Evolutionary conservation across 2,329 filamentous ascomycete species (phyloP).

Genomic region (Bretziella fagacearum): DNA sequence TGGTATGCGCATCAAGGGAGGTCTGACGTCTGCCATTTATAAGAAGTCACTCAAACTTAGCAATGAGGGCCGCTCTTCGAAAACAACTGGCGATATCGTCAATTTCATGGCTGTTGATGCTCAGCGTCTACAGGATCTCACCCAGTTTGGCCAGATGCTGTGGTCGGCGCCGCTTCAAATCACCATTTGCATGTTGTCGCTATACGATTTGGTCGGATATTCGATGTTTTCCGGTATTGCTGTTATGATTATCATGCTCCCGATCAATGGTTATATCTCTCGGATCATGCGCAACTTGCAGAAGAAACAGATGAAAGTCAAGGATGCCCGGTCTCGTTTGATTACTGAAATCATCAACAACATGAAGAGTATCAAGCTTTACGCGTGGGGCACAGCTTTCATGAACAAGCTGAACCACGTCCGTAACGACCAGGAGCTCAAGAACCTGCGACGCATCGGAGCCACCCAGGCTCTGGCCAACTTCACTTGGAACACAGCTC

Average conservation of each 20-base stretch:
- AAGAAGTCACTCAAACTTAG: constrained; percentile 77
- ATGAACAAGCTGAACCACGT: constrained; percentile 96
- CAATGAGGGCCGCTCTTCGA: constrained; percentile 75
- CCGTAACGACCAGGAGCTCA: constrained; percentile 86
- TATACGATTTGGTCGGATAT: constrained; percentile 86
- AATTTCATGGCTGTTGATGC: constrained; percentile 99
- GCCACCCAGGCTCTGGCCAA: constrained; percentile 87
- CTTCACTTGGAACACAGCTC: constrained; percentile 95
- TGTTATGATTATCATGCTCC: constrained; percentile 96
- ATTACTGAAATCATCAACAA: constrained; percentile 98
- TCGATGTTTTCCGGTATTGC: constrained; percentile 92
- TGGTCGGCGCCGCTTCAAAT: constrained; percentile 99
- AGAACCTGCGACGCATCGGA: constrained; percentile 90
- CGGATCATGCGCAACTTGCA: constrained; percentile 87
- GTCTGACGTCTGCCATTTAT: constrained; percentile 81
- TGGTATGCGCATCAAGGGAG: constrained; percentile 89
- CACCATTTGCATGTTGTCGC: constrained; percentile 79
- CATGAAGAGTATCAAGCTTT: constrained; percentile 99
- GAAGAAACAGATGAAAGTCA: constrained; percentile 97
- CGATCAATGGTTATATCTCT: constrained; percentile 82
- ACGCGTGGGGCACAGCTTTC: constrained; percentile 92
- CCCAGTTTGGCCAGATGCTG: constrained; percentile 85
- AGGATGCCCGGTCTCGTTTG: constrained; percentile 77
- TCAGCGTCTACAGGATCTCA: constrained; percentile 82
- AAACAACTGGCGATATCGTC: constrained; percentile 93